phyloP scores from a whole-genome alignment of 768 basidiomycete genomes.

The Pleurotus eryngii region DNA sequence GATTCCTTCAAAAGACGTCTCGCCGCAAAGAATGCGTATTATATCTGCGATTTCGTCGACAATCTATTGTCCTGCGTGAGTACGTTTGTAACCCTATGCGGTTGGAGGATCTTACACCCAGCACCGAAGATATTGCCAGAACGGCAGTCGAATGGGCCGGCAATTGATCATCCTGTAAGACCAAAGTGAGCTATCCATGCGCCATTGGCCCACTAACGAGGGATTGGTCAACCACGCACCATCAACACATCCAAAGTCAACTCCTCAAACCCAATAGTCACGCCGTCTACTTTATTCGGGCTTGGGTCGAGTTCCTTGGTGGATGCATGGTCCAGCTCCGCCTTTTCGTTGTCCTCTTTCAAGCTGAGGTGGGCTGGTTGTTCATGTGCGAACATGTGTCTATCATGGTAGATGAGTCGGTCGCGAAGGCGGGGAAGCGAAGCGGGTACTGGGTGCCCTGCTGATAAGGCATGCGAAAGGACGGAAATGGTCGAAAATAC shows the following conservation, averaged over 20 bases:
- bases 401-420: constrained; percentile 41
- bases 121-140: constrained; percentile 36
- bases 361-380: background rate
- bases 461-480: constrained; percentile 32
- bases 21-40: constrained; percentile 37
- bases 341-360: constrained; percentile 10
- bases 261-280: constrained; percentile 39
- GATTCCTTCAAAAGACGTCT: constrained; percentile 38
- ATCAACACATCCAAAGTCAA: constrained; percentile 35
- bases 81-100: no score
- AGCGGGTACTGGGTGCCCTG: constrained; percentile 33
- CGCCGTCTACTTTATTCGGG: constrained; percentile 35
- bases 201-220: constrained; percentile 14
- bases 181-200: constrained; percentile 8
- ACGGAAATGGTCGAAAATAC: constrained; percentile 39
- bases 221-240: constrained; percentile 19
- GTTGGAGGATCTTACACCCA: constrained; percentile 24
- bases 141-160: constrained; percentile 43
- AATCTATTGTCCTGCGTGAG: constrained; percentile 20
- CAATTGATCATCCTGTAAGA: constrained; percentile 35
- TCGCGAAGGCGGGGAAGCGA: constrained; percentile 38
- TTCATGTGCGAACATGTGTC: constrained; percentile 16
- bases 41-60: constrained; percentile 39
- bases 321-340: constrained; percentile 10
- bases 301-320: constrained; percentile 14